Evolutionary conservation across 495 filamentous ascomycete species (phyloP).

Genomic region (Podospora sp.): DNA sequence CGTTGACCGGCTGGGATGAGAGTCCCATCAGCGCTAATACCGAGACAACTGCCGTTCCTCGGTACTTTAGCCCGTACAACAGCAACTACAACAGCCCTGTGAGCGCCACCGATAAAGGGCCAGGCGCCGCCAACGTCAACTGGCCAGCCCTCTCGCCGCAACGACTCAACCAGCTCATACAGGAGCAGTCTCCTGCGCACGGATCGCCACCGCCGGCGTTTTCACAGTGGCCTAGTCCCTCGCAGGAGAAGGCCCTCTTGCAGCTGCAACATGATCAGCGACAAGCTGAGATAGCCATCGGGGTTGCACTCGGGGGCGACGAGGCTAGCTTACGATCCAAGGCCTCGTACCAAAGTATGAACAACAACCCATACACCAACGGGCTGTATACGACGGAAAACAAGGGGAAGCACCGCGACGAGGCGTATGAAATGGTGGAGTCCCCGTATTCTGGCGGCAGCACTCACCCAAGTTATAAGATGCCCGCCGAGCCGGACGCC

Average conservation of each 20-base stretch:
- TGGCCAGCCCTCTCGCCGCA: slow-evolving; percentile 33
- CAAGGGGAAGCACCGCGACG: slow-evolving; percentile 40
- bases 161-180: slow-evolving; percentile 29
- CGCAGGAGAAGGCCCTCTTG: slow-evolving; percentile 33
- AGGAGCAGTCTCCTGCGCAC: slow-evolving; percentile 21
- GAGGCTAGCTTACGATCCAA: slow-evolving; percentile 36
- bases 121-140: slow-evolving; percentile 20
- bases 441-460: slow-evolving; percentile 29
- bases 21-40: slow-evolving; percentile 47
- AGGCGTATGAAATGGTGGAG: slow-evolving; percentile 40
- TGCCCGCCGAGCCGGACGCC: slow-evolving; percentile 31
- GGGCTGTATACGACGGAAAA: slow-evolving; percentile 16
- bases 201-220: slow-evolving; percentile 34
- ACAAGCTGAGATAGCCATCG: slow-evolving; percentile 39
- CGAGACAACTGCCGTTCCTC: slow-evolving; percentile 39
- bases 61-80: slow-evolving; percentile 52
- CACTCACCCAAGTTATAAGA: slow-evolving; percentile 13
- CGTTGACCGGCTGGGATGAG: slow-evolving; percentile 51
- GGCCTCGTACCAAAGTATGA: slow-evolving; percentile 27
- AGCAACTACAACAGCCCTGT: slow-evolving; percentile 53
- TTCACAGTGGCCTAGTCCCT: slow-evolving; percentile 35
- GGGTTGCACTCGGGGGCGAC: slow-evolving; percentile 40
- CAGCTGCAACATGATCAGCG: slow-evolving; percentile 30
- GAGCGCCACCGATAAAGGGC: slow-evolving; percentile 35
- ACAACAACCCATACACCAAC: slow-evolving; percentile 21